These are phyloP conservation scores for Lactarius evosmus DNA, from an alignment of 768 basidiomycete species.

Conservation along the genomic window DNA sequence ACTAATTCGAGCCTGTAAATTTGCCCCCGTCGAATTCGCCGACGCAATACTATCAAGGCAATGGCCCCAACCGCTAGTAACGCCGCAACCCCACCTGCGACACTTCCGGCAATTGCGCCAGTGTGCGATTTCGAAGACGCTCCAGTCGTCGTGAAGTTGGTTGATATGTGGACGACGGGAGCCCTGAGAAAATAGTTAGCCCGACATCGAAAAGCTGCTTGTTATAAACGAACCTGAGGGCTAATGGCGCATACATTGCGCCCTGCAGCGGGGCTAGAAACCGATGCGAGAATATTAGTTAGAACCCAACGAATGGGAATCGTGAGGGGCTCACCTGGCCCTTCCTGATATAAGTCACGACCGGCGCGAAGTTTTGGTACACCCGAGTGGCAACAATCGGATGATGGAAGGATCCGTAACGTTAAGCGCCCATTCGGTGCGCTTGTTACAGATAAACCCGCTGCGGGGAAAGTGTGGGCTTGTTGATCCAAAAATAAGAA, in stretches of 20 bases:
- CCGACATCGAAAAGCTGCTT: neutral
- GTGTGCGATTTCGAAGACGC: neutral
- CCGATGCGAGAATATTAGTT: neutral
- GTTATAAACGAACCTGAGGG: neutral
- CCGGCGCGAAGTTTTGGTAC: too few relatives aligned
- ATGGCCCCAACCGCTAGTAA: neutral
- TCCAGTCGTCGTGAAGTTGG: neutral
- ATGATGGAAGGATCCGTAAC: too few relatives aligned
- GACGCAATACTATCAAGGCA: too few relatives aligned
- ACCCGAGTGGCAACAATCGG: too few relatives aligned
- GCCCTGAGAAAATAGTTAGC: neutral
- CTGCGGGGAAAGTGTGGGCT: too few relatives aligned
- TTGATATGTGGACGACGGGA: neutral
- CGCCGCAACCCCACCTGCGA: neutral
- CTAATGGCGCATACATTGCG: neutral
- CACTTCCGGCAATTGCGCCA: neutral
- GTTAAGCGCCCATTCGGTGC: too few relatives aligned
- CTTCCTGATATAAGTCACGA: too few relatives aligned
- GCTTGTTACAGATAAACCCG: too few relatives aligned
- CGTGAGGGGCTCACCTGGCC: neutral
- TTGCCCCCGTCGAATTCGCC: too few relatives aligned
- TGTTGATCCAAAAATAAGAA: too few relatives aligned
- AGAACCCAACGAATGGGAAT: too few relatives aligned
- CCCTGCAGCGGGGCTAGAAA: neutral
- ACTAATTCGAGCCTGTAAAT: too few relatives aligned